Evolutionary conservation across 2,329 filamentous ascomycete species (phyloP).

Genomic region (Orbilia brochopaga): DNA sequence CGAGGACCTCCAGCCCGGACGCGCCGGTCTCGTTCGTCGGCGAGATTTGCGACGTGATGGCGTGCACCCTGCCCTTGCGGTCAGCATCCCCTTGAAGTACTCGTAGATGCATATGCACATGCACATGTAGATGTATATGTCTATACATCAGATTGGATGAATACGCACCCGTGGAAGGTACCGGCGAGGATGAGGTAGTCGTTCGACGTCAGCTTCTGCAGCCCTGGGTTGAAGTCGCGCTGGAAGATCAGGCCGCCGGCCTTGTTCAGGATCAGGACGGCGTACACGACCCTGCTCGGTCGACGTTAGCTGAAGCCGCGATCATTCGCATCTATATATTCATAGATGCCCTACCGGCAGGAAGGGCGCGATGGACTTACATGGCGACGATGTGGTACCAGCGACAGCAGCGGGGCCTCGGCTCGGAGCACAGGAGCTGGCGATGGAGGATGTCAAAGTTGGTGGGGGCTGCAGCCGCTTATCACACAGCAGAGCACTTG

Average conservation of each 20-base stretch:
- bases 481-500: too few species aligned
- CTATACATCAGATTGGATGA: too few species aligned
- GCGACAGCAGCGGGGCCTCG: neutral
- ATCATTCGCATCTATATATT: too few species aligned
- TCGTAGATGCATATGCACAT: constrained; percentile 56
- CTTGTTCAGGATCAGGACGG: constrained; percentile 98
- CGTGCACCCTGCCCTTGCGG: constrained; percentile 65
- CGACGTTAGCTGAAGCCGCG: too few species aligned
- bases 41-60: constrained; percentile 67
- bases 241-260: constrained; percentile 96
- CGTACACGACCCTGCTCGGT: constrained; percentile 91
- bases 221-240: constrained; percentile 83
- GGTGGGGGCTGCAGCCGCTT: too few species aligned
- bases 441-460: neutral
- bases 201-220: constrained; percentile 89
- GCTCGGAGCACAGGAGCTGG: neutral
- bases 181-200: constrained; percentile 96
- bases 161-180: constrained; percentile 87
- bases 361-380: neutral
- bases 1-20: constrained; percentile 87
- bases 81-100: constrained; percentile 4
- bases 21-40: constrained; percentile 59
- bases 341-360: neutral
- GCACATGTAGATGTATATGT: too few species aligned
- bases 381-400: neutral